phyloP scores from a whole-genome alignment of 768 basidiomycete genomes.

The Trametopsis cervina region DNA sequence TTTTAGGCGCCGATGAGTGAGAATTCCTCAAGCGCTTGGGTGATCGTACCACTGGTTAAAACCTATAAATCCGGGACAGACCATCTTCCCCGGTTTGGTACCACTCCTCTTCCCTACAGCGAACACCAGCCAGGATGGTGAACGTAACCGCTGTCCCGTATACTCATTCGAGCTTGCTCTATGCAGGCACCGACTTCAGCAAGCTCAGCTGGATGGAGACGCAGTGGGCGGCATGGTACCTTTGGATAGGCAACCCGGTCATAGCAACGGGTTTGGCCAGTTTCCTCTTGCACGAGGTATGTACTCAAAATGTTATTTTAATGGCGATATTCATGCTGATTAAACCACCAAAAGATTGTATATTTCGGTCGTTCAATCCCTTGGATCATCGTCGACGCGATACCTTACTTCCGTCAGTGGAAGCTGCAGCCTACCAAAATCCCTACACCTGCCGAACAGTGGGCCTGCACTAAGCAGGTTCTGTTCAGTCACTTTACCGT shows the following conservation, averaged over 20 bases:
- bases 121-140: conserved; percentile 12
- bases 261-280: conserved; percentile 92
- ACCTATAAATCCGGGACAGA: too few species aligned
- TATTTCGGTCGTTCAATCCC: conserved; percentile 96
- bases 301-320: conserved; percentile 25
- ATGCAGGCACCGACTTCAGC: conserved; percentile 50
- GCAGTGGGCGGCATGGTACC: conserved; percentile 82
- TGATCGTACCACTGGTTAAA: too few species aligned
- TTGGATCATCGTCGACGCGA: conserved; percentile 92
- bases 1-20: too few species aligned
- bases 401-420: conserved; percentile 91
- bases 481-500: conserved; percentile 94
- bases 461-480: conserved; percentile 93
- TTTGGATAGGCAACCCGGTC: conserved; percentile 80
- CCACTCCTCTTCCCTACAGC: too few species aligned
- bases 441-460: conserved; percentile 77
- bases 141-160: conserved; percentile 21
- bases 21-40: too few species aligned
- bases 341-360: conserved; percentile 51
- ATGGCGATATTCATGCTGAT: background rate
- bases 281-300: conserved; percentile 89
- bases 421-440: conserved; percentile 87
- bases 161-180: conserved; percentile 36
- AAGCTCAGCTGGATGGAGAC: conserved; percentile 67
- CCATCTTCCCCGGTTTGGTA: too few species aligned